Percentiles rank a stretch among this genome's conserved stretches.
Evolutionary conservation across 192 early-diverging fungal genomes (phyloP).

Genomic region (Haplosporangium gracile): DNA sequence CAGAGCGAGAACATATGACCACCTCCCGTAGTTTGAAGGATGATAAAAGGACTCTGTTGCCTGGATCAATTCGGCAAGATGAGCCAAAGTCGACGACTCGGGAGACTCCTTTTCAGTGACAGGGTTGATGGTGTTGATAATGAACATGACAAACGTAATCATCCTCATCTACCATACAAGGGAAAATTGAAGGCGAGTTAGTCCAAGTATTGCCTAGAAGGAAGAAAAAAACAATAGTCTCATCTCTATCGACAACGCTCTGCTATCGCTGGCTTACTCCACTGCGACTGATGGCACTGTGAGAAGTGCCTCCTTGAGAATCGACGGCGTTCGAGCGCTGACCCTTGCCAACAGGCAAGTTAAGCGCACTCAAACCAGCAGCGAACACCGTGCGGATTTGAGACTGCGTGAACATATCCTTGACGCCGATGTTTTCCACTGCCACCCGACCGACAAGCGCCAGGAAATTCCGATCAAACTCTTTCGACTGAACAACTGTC

Average conservation of each 20-base stretch:
- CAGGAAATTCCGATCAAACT: conserved; percentile 79
- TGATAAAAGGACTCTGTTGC: conserved; percentile 92
- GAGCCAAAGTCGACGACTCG: conserved; percentile 66
- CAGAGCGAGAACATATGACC: conserved; percentile 81
- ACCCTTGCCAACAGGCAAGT: conserved; percentile 68
- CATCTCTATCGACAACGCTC: background rate
- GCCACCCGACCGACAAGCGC: conserved; percentile 80
- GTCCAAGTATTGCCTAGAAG: background rate
- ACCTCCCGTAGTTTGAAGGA: conserved; percentile 92
- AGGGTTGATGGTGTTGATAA: conserved; percentile 84
- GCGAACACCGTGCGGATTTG: conserved; percentile 74
- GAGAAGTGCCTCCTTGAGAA: conserved; percentile 60
- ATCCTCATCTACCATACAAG: conserved; percentile 26
- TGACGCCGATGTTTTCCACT: conserved; percentile 56
- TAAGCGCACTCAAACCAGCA: conserved; percentile 60
- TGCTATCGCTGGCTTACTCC: conserved; percentile 46
- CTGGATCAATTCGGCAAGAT: conserved; percentile 82
- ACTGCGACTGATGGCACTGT: conserved; percentile 54
- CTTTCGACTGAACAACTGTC: conserved; percentile 67
- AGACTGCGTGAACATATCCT: conserved; percentile 69
- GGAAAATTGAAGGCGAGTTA: background rate
- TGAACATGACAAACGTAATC: conserved; percentile 77
- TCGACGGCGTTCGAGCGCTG: conserved; percentile 59
- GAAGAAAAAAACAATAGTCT: background rate
- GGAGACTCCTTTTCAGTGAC: conserved; percentile 45